phyloP scores from a whole-genome alignment of 192 early-diverging fungal species.

The Chytriomyces confervae region DNA sequence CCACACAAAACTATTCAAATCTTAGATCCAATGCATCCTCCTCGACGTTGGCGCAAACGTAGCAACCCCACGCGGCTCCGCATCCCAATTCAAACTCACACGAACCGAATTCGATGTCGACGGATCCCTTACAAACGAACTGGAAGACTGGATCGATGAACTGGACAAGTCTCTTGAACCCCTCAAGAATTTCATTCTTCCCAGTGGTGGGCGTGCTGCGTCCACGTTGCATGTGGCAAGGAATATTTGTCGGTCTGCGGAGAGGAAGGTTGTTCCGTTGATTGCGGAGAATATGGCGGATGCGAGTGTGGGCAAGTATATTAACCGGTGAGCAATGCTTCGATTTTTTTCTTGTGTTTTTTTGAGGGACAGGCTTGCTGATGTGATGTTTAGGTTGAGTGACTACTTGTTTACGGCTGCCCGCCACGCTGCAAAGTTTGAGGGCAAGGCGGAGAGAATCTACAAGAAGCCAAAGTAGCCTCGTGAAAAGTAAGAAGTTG shows the following conservation, averaged over 20 bases:
- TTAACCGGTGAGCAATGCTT: constrained; percentile 63
- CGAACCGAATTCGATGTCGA: constrained; percentile 79
- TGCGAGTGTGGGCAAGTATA: constrained; percentile 65
- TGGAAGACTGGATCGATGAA: constrained; percentile 89
- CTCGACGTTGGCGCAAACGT: constrained; percentile 93
- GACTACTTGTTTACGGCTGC: constrained; percentile 93
- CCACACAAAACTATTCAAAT: constrained; percentile 34
- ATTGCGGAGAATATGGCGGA: constrained; percentile 64
- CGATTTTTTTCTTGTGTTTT: neutral
- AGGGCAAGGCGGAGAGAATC: constrained; percentile 75
- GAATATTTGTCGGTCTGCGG: constrained; percentile 84
- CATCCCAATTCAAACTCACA: constrained; percentile 61
- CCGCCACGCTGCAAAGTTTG: constrained; percentile 75
- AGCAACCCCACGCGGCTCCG: constrained; percentile 77
- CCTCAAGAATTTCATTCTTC: constrained; percentile 83
- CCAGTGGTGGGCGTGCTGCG: constrained; percentile 82
- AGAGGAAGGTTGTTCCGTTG: constrained; percentile 79
- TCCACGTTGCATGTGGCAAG: constrained; percentile 84
- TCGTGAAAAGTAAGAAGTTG: too few relatives aligned
- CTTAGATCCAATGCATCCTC: constrained; percentile 85
- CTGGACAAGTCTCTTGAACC: constrained; percentile 72
- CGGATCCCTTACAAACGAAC: constrained; percentile 60
- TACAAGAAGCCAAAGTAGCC: constrained; percentile 59
- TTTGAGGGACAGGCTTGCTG: constrained; percentile 17
- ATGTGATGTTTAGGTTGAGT: constrained; percentile 63